Percentiles rank a stretch among this genome's conserved stretches.
phyloP scores from a whole-genome alignment of 495 filamentous ascomycete genomes.

The Penicillium verhagenii region DNA sequence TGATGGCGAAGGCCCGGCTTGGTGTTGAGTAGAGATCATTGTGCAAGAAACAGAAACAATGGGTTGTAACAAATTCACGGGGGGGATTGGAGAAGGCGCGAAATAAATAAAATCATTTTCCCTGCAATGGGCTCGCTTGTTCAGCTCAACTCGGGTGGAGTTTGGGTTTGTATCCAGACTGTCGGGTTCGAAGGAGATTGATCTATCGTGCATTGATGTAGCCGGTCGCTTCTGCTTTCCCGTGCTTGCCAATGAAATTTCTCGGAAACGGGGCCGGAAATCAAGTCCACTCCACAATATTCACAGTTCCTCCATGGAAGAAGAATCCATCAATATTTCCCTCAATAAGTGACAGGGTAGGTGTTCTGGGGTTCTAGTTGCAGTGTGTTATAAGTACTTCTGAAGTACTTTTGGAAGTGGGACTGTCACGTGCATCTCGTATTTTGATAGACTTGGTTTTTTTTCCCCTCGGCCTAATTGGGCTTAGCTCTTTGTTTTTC shows the following conservation, averaged over 20 bases:
- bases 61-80: too few relatives aligned
- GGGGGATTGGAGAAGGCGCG: not conserved
- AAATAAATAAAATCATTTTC: constrained; percentile 2
- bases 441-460: too few relatives aligned
- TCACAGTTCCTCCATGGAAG: too few relatives aligned
- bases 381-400: too few relatives aligned
- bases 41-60: not conserved
- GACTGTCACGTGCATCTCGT: too few relatives aligned
- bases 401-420: too few relatives aligned
- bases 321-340: too few relatives aligned
- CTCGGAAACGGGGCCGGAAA: not conserved
- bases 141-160: not conserved
- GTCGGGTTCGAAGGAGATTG: constrained; percentile 8
- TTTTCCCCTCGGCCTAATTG: too few relatives aligned
- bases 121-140: not conserved
- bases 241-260: constrained; percentile 5
- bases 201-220: constrained; percentile 10
- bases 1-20: not conserved
- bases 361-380: too few relatives aligned
- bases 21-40: constrained; percentile 1
- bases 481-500: too few relatives aligned
- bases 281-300: constrained; percentile 9
- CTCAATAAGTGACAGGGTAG: too few relatives aligned
- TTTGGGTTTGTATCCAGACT: constrained; percentile 15
- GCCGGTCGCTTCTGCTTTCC: not conserved